A percentile compares a stretch with the other conserved stretches of the same genome.
phyloP scores from a whole-genome alignment of 2,329 filamentous ascomycete genomes.

The Plenodomus lindquistii region DNA sequence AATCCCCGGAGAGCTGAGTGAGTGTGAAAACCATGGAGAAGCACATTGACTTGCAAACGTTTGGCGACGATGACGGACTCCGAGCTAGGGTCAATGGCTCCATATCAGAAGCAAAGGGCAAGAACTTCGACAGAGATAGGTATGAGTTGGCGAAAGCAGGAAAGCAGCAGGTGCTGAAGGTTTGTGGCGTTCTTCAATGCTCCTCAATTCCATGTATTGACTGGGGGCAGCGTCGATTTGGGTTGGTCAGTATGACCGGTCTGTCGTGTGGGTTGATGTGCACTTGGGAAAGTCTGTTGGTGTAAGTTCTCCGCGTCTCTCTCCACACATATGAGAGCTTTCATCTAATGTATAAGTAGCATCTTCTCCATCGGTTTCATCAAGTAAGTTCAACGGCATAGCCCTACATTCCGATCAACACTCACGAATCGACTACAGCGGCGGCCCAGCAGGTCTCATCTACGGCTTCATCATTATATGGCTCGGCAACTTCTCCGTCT shows the following conservation, averaged over 20 bases:
- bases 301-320: conserved; percentile 26
- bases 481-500: conserved; percentile 44
- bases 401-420: neutral
- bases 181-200: conserved; percentile 6
- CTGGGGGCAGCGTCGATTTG: conserved; percentile 40
- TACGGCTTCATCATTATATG: conserved; percentile 45
- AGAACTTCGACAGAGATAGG: conserved; percentile 35
- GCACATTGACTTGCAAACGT: conserved; percentile 29
- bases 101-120: conserved; percentile 29
- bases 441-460: conserved; percentile 43
- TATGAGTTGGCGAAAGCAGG: conserved; percentile 42
- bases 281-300: conserved; percentile 44
- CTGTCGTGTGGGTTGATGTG: conserved; percentile 44
- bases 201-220: conserved; percentile 8
- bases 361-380: conserved; percentile 41
- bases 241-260: conserved; percentile 43
- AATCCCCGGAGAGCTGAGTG: neutral
- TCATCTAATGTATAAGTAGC: conserved; percentile 15
- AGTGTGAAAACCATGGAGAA: conserved; percentile 36
- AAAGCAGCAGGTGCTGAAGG: conserved; percentile 44
- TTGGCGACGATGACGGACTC: conserved; percentile 27
- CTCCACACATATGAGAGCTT: neutral
- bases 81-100: conserved; percentile 25
- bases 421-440: conserved; percentile 22
- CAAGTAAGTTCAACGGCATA: conserved; percentile 30